Conservation (phyloP, 768 basidiomycete genomes). For the Mycena rebaudengoi region DNA sequence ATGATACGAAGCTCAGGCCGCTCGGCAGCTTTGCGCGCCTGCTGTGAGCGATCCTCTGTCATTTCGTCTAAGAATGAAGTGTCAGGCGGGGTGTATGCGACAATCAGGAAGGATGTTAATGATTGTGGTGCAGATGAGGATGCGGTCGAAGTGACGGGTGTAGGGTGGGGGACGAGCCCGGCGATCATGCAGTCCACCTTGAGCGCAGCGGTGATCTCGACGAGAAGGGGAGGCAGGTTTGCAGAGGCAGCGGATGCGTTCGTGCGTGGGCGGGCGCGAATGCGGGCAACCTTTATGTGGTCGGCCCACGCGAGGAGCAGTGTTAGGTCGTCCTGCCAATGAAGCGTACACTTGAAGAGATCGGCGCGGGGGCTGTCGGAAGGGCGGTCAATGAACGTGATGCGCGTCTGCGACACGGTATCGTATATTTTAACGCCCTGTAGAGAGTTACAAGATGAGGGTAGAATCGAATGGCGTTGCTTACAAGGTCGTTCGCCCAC, state of each 20-base stretch:
- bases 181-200: conserved; percentile 96
- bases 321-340: conserved; percentile 93
- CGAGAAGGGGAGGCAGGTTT: conserved; percentile 67
- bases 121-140: conserved; percentile 30
- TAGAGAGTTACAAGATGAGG: neutral
- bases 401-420: conserved; percentile 74
- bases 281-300: conserved; percentile 87
- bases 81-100: conserved; percentile 88
- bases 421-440: conserved; percentile 97
- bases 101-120: conserved; percentile 81
- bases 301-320: conserved; percentile 95
- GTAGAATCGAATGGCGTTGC: conserved; percentile 30
- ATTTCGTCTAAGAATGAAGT: conserved; percentile 72
- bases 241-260: conserved; percentile 51
- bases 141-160: conserved; percentile 11
- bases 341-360: conserved; percentile 90
- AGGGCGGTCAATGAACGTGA: conserved; percentile 88
- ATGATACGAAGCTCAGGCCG: conserved; percentile 96
- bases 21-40: conserved; percentile 85
- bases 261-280: conserved; percentile 67
- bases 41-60: conserved; percentile 74
- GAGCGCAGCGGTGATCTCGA: conserved; percentile 92
- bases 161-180: conserved; percentile 79
- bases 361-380: conserved; percentile 89
- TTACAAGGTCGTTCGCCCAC: conserved; percentile 93